phyloP scores from a whole-genome alignment of 257 asterid species.

The Solanum habrochaites region DNA sequence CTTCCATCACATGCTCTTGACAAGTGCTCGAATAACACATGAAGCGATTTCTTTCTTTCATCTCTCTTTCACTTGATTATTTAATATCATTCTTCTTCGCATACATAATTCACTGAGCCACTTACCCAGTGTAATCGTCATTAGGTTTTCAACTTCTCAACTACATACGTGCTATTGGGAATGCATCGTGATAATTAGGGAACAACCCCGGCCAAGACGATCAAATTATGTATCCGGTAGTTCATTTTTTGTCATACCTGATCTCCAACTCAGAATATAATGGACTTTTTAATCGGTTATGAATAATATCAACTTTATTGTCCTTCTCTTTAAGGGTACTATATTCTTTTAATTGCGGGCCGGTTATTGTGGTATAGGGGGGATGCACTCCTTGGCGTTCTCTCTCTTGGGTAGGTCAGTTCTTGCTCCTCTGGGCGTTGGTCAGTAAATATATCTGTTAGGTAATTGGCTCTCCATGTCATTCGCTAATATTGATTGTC shows the following conservation, averaged over 20 bases:
- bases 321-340: not conserved
- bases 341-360: not conserved
- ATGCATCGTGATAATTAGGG: not conserved
- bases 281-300: not conserved
- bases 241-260: not conserved
- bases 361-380: not conserved
- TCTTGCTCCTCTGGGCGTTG: too few species aligned
- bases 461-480: too few species aligned
- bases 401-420: not conserved
- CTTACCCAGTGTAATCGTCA: too few species aligned
- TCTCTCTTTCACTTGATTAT: too few species aligned
- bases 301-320: too few species aligned
- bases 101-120: too few species aligned
- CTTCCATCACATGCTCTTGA: not conserved
- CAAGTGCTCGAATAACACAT: not conserved
- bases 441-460: too few species aligned
- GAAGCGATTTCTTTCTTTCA: not conserved
- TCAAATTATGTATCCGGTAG: too few species aligned
- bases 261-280: not conserved
- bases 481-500: too few species aligned
- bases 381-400: not conserved
- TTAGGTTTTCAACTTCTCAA: not conserved
- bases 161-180: not conserved
- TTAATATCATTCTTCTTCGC: too few species aligned
- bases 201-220: not conserved